Evolutionary conservation across 257 asterid species (phyloP), one percentile per base, ranked within the genome.

Genomic region (Salvia hispanica): DNA sequence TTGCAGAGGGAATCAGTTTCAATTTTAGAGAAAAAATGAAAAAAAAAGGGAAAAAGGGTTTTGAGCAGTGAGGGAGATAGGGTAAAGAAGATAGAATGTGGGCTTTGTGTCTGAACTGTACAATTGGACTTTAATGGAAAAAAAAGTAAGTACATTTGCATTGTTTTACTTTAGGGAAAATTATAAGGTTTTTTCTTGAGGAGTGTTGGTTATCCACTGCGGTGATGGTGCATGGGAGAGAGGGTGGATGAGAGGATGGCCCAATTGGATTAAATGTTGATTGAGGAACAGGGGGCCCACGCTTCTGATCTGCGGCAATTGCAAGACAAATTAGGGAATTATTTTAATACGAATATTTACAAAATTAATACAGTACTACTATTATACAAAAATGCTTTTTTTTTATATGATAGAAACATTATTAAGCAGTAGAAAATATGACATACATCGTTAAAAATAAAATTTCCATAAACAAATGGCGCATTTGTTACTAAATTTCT

Each of bases 61-160:
- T 21, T 2, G 1, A 39, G 45, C 16, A 40, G 40, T 25, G 64
- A 3, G 66, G 45, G 33, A 66, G 86, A 80, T 81, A 72, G 86
- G 85, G 91, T 73, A 77, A 25, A 76, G 80, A 59, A 78, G 86
- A 84, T 79, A 72, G 70, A 18, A 62, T 36, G 64, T 59, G 74
- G 64, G 75, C 65, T 40, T 65, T 71, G 74, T 71, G 74, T 73
- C 72, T 50, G 70, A 71, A 73, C 53, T 71, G 62, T 72, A 70
- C 67, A 74, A 9, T 67, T 68, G 73, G 67, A 48, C 56, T 48
- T 77, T 47, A 16, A 59, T 36, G 65, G 42, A 44, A 50, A 54
- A 47, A 58, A 67, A 42, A 31, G 40, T 55, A 64, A 60, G 54
- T 62, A 75, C 71, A 72, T 39, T 58, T 58, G 64, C 66, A 60